Evolutionary conservation across 192 early-diverging fungal genomes (phyloP).

Genomic region (Backusella tarrabulga): DNA sequence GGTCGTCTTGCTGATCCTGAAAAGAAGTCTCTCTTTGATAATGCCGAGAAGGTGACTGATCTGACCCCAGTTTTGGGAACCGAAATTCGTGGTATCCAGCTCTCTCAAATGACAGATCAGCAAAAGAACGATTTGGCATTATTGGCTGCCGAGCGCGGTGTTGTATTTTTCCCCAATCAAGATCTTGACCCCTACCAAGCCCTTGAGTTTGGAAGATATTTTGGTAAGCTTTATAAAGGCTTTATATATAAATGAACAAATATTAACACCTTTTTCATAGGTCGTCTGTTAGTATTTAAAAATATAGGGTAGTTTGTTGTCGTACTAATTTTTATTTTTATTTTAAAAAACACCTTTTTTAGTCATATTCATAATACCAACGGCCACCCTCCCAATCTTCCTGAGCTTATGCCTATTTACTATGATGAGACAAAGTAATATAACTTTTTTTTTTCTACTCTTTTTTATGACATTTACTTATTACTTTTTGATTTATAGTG

Average conservation of each 20-base stretch:
- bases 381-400: slow-evolving; percentile 19
- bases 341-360: background rate
- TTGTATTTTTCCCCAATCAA: slow-evolving; percentile 71
- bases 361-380: slow-evolving; percentile 19
- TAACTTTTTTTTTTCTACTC: background rate
- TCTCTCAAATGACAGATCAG: slow-evolving; percentile 56
- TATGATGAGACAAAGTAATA: slow-evolving; percentile 15
- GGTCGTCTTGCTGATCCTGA: slow-evolving; percentile 52
- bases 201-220: slow-evolving; percentile 49
- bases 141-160: slow-evolving; percentile 62
- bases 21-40: slow-evolving; percentile 53
- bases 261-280: background rate
- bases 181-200: slow-evolving; percentile 56
- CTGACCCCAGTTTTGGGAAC: slow-evolving; percentile 63
- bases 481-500: background rate
- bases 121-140: slow-evolving; percentile 62
- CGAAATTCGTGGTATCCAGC: slow-evolving; percentile 61
- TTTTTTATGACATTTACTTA: background rate
- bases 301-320: background rate
- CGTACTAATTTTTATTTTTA: too few relatives aligned
- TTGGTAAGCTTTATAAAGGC: slow-evolving; percentile 32
- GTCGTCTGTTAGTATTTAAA: slow-evolving; percentile 21
- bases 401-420: slow-evolving; percentile 19
- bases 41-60: slow-evolving; percentile 53
- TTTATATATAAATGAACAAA: background rate